These are phyloP conservation scores for Lactarius indigo DNA, from an alignment of 768 basidiomycete genomes.

Conservation along the genomic window DNA sequence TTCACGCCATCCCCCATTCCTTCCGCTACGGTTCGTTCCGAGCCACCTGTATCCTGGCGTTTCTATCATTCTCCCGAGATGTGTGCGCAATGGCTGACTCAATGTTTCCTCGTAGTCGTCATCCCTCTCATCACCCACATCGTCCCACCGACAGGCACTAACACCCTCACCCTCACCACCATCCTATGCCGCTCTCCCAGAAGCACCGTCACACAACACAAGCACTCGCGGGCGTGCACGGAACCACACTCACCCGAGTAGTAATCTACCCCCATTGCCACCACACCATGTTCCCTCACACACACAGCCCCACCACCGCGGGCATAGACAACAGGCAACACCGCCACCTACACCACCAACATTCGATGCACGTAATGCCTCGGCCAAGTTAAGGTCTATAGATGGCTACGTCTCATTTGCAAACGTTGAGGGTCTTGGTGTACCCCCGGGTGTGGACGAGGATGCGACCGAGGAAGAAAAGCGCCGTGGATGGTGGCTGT, in stretches of 20 bases:
- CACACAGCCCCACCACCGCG: background rate
- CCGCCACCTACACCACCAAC: conserved; percentile 33
- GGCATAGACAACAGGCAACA: conserved; percentile 21
- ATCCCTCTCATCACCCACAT: conserved; percentile 17
- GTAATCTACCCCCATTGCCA: background rate
- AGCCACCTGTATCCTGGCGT: background rate
- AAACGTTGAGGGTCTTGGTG: conserved; percentile 62
- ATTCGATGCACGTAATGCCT: conserved; percentile 63
- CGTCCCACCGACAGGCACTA: conserved; percentile 19
- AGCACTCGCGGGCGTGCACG: conserved; percentile 20
- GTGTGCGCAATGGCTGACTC: background rate
- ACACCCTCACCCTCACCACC: conserved; percentile 26
- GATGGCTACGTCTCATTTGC: conserved; percentile 69
- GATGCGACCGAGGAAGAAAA: conserved; percentile 19
- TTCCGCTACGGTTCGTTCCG: background rate
- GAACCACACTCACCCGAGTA: conserved; percentile 14
- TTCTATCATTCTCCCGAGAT: background rate
- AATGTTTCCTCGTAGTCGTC: conserved; percentile 10
- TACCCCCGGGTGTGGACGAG: conserved; percentile 48
- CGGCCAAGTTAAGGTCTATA: conserved; percentile 51
- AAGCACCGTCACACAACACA: conserved; percentile 6
- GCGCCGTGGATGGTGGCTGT: conserved; percentile 19
- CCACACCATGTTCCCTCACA: background rate
- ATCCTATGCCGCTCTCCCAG: conserved; percentile 5
- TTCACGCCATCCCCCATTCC: background rate